These are phyloP conservation scores for Aspergillus sp. DNA, from an alignment of 2,329 filamentous ascomycete species.

Conservation along the genomic window DNA sequence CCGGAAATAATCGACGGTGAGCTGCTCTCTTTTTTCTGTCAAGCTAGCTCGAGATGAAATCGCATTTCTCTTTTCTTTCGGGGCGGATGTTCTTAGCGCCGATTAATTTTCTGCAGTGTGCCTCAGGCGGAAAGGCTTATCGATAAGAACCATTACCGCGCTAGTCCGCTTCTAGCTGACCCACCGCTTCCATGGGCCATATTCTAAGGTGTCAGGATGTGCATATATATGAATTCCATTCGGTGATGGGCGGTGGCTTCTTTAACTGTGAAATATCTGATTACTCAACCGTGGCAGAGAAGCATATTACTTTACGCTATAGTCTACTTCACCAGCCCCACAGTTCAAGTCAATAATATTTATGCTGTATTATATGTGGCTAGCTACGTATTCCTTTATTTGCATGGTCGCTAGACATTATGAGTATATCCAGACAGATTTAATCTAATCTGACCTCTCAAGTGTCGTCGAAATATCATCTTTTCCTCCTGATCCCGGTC, in stretches of 20 bases:
- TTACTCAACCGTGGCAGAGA: no score
- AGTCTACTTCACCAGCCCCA: no score
- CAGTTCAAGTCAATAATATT: no score
- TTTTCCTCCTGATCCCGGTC: constrained; percentile 10
- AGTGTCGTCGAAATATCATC: constrained; percentile 6
- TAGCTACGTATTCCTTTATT: background rate
- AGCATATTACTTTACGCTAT: no score
- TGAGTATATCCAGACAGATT: background rate
- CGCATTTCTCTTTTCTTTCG: constrained; percentile 18
- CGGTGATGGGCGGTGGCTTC: no score
- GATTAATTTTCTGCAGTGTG: constrained; percentile 16
- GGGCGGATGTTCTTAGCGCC: constrained; percentile 26
- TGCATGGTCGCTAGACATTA: background rate
- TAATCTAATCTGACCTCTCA: constrained; percentile 16
- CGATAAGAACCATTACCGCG: background rate
- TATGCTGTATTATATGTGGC: background rate
- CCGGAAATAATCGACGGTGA: background rate
- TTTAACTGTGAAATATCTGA: no score
- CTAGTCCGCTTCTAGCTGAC: no score
- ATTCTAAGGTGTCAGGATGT: no score
- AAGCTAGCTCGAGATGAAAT: constrained; percentile 5
- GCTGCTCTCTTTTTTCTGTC: background rate
- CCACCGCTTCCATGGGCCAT: no score
- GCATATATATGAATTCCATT: no score
- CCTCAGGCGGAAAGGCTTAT: constrained; percentile 17